Conservation (phyloP, 1,139 yeast genomes). For the Candida sanyaensis region DNA sequence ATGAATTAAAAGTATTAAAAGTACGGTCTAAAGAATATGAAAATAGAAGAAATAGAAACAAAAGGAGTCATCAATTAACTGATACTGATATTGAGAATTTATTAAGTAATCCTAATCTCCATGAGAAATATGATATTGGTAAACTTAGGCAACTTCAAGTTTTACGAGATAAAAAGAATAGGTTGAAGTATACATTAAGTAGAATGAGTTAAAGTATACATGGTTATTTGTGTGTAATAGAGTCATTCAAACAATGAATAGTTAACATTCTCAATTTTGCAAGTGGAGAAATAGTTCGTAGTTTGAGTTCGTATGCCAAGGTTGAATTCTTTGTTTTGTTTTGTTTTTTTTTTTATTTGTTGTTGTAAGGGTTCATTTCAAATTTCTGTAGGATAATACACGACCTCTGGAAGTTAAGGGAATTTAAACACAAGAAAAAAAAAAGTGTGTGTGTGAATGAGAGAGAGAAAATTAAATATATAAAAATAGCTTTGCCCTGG, state of each 20-base stretch:
- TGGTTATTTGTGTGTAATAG: no score
- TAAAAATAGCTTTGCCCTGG: background rate
- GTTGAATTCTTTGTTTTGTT: no score
- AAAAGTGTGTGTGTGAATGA: no score
- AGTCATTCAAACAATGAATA: background rate
- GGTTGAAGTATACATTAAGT: conserved; percentile 37
- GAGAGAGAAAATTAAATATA: background rate
- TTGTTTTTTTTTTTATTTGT: no score
- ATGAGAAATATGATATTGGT: conserved; percentile 18
- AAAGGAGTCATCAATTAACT: conserved; percentile 6
- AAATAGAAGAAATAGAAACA: conserved; percentile 13
- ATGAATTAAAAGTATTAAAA: conserved; percentile 32
- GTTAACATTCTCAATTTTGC: background rate
- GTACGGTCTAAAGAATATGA: conserved; percentile 29
- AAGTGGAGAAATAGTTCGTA: no score
- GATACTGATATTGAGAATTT: conserved; percentile 8
- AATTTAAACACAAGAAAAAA: no score
- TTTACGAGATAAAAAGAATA: conserved; percentile 37
- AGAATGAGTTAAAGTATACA: conserved; percentile 3
- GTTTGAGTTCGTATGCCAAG: no score
- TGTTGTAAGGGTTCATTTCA: no score
- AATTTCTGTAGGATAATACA: no score
- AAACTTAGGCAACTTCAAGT: conserved; percentile 33
- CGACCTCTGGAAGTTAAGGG: no score
- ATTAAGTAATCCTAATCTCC: background rate